Conservation (phyloP, 2,329 filamentous ascomycete species). For the Acephala macrosclerotiorum region DNA sequence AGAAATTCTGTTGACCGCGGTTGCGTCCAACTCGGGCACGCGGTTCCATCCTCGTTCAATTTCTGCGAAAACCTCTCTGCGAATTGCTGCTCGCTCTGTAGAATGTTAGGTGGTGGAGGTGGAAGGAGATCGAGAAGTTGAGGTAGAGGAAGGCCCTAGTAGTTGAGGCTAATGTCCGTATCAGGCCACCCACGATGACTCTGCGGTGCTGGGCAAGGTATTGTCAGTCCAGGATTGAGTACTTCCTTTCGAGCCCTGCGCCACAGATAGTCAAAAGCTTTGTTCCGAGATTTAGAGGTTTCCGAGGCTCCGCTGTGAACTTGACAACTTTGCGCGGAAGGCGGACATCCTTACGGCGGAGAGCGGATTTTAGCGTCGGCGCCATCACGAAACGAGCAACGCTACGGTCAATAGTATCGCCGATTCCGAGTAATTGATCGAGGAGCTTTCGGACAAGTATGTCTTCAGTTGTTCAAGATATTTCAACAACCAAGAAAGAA, state of each 20-base stretch:
- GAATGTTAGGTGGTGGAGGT: background rate
- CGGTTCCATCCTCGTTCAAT: conserved; percentile 68
- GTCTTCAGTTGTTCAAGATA: background rate
- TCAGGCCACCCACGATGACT: background rate
- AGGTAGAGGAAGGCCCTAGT: too few species aligned
- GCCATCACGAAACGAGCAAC: too few species aligned
- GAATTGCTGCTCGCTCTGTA: background rate
- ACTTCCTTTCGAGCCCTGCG: background rate
- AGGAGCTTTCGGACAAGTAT: background rate
- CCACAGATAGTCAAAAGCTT: background rate
- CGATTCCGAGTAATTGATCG: background rate
- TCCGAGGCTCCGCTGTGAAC: background rate
- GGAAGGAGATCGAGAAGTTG: background rate
- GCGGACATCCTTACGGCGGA: background rate
- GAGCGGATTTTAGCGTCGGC: background rate
- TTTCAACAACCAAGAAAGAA: background rate
- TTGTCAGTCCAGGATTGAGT: background rate
- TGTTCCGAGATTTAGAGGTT: background rate
- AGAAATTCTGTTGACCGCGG: conserved; percentile 85
- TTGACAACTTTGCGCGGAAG: background rate
- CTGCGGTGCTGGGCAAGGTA: background rate
- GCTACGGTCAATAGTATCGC: background rate
- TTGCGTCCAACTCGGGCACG: conserved; percentile 80
- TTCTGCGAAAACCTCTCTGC: background rate
- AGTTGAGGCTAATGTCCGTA: background rate